Evolutionary conservation across 2,329 filamentous ascomycete species (phyloP).

Genomic region (Laburnicola sp.): DNA sequence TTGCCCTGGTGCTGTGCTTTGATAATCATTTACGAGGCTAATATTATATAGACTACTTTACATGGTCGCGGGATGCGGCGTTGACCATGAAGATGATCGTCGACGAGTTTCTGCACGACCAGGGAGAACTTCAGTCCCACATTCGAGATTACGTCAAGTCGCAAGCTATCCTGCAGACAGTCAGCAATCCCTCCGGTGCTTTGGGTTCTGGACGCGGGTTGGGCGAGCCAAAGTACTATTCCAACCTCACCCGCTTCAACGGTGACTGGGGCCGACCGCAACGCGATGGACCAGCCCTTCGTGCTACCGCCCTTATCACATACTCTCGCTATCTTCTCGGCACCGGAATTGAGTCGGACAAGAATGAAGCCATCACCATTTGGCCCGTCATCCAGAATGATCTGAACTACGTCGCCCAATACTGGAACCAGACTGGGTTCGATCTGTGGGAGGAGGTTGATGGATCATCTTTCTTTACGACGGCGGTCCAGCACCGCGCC

Average conservation of each 20-base stretch:
- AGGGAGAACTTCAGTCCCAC: conserved; percentile 58
- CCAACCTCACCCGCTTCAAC: conserved; percentile 64
- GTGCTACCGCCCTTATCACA: conserved; percentile 70
- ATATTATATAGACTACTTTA: conserved; percentile 65
- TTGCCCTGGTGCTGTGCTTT: too few species aligned
- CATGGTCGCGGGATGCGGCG: conserved; percentile 76
- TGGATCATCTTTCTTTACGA: conserved; percentile 78
- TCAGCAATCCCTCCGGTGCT: conserved; percentile 70
- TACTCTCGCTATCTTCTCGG: conserved; percentile 72
- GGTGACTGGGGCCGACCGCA: conserved; percentile 76
- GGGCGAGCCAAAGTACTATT: conserved; percentile 73
- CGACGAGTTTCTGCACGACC: conserved; percentile 64
- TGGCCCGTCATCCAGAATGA: conserved; percentile 79
- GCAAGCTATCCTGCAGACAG: conserved; percentile 66
- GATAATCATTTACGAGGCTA: neutral
- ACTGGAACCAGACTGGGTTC: conserved; percentile 62
- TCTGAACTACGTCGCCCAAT: conserved; percentile 71
- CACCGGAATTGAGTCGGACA: conserved; percentile 53
- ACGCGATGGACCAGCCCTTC: conserved; percentile 73
- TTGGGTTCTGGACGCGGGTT: conserved; percentile 56
- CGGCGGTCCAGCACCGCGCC: conserved; percentile 67
- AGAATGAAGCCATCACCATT: conserved; percentile 49
- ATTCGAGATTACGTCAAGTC: conserved; percentile 69
- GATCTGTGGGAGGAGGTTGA: conserved; percentile 83
- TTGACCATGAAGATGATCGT: conserved; percentile 69